These are phyloP conservation scores for Aureobasidium leucospermi DNA, from an alignment of 2,329 filamentous ascomycete genomes.

Conservation along the genomic window DNA sequence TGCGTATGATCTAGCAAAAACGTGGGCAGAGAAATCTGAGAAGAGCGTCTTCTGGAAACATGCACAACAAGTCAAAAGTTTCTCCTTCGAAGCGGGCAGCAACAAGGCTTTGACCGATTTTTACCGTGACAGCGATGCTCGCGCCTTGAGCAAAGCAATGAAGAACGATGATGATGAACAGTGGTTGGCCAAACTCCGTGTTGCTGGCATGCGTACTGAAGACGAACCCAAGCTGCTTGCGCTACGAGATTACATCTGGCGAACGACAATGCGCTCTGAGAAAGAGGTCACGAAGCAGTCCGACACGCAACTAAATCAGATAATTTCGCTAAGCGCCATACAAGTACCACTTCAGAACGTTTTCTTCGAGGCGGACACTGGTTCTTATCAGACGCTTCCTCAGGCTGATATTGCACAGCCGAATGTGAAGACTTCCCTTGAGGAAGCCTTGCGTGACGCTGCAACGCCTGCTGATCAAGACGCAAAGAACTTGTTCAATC, in stretches of 20 bases:
- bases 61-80: conserved; percentile 60
- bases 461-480: conserved; percentile 52
- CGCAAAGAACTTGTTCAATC: neutral
- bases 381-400: conserved; percentile 36
- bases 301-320: conserved; percentile 52
- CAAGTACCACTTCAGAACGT: conserved; percentile 80
- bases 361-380: conserved; percentile 74
- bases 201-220: conserved; percentile 70
- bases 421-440: conserved; percentile 53
- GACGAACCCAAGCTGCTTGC: conserved; percentile 87
- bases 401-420: neutral
- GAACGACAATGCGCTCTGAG: conserved; percentile 64
- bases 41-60: conserved; percentile 83
- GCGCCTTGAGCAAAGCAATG: conserved; percentile 53
- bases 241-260: conserved; percentile 85
- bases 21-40: conserved; percentile 78
- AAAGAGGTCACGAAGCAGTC: conserved; percentile 40
- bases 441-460: conserved; percentile 84
- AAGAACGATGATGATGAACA: conserved; percentile 91
- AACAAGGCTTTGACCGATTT: conserved; percentile 15
- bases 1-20: conserved; percentile 76
- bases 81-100: conserved; percentile 44
- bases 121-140: conserved; percentile 37
- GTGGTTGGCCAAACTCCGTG: conserved; percentile 80
- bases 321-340: conserved; percentile 68